Base-by-base conservation (phyloP, 2,329 filamentous ascomycete genomes). In the Pseudocercospora eumusae region DNA sequence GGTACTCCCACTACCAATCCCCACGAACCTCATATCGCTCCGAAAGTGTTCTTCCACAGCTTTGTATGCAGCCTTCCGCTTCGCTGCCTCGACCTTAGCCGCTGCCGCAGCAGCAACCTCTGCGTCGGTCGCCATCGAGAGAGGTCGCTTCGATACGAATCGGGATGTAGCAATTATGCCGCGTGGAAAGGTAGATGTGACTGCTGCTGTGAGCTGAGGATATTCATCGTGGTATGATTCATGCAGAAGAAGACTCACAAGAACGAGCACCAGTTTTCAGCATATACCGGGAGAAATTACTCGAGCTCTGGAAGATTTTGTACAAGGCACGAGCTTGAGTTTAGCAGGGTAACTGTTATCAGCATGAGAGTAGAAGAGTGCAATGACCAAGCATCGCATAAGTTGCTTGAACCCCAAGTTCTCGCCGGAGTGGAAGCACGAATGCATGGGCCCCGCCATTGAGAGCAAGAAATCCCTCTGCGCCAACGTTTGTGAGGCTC, bases 1-100 rank as follows among this genome's bases (percentile, higher is more conserved):
- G 20, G 89, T 92, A 70, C 88, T 90, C 63, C 90, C 90, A 61
- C 89, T 92, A 66, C 91, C 91, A 76, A 95, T 93, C 69, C 91
- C 91, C 68, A 93, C 82, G 72, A 85, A 88, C 59, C 79, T 83
- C 79, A 85, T 84, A 44, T 79, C 77, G 45, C 83, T 81, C 59
- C 82, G 81, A 71, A 93, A 88, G 77, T 92, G 86, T 64, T 92
- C 88, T 59, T 83, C 80, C 49, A 93, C 90, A 54, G 91, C 91
- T 69, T 85, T 86, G 76, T 83, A 87, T 66, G 90, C 91, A 57
- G 91, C 91, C 45, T 85, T 83, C 70, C 87, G 85, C 78, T 95
- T 95, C 64, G 91, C 89, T 36, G 83, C 80, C 76, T 93, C 90
- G 68, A 93, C 76, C 23, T 44, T 36, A 7, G 59, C 61, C 42